These are phyloP conservation scores for Erigeron philadelphicus DNA, from an alignment of 140 eudicot species.

Conservation along the genomic window DNA sequence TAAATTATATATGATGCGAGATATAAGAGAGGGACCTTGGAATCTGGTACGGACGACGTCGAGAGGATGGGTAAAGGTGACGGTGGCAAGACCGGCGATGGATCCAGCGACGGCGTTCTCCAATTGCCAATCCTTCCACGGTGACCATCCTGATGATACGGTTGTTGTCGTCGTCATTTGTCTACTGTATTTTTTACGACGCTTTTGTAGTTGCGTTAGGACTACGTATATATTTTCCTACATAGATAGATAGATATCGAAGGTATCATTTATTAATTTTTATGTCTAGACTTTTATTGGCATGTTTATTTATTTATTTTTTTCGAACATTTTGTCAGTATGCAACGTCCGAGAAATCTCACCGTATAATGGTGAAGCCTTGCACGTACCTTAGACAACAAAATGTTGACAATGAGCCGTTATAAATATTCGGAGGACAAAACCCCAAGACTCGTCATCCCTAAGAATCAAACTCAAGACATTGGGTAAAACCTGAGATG, in stretches of 20 bases:
- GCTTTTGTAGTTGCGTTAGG: constrained; percentile 1
- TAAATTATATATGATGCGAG: background rate
- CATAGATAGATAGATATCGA: background rate
- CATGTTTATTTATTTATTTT: too few relatives aligned
- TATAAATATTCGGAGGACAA: too few relatives aligned
- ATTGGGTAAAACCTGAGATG: too few relatives aligned
- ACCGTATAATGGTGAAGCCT: too few relatives aligned
- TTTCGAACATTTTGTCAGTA: too few relatives aligned
- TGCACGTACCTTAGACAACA: too few relatives aligned
- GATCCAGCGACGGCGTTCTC: constrained; percentile 89
- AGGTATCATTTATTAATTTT: too few relatives aligned
- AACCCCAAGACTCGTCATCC: too few relatives aligned
- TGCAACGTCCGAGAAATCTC: too few relatives aligned
- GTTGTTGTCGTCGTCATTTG: constrained; percentile 18
- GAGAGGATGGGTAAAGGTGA: constrained; percentile 79
- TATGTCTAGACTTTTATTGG: too few relatives aligned
- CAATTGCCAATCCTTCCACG: constrained; percentile 66
- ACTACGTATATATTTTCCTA: background rate
- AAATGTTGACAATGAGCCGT: too few relatives aligned
- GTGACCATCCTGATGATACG: background rate
- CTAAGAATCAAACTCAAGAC: too few relatives aligned
- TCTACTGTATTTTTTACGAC: background rate
- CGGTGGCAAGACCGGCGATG: constrained; percentile 92
- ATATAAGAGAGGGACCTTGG: constrained; percentile 41
- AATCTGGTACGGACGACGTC: constrained; percentile 97